Evolutionary conservation across 2,329 filamentous ascomycete species (phyloP).

Genomic region (Aspergillus versicolor): DNA sequence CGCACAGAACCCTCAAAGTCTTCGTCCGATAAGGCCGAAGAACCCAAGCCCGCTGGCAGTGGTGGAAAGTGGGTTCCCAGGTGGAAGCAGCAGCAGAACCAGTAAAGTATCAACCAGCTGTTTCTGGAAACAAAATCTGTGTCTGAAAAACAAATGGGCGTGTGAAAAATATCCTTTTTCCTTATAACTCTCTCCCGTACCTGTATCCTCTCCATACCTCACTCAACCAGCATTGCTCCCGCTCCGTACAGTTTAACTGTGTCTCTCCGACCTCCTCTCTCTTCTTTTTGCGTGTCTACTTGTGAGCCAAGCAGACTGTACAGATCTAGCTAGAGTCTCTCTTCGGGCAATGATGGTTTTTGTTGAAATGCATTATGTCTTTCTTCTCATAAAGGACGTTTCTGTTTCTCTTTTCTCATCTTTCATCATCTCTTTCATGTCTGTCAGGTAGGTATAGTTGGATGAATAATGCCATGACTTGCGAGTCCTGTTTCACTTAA

Average conservation of each 20-base stretch:
- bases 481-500: constrained; percentile 4
- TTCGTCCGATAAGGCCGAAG: constrained; percentile 27
- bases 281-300: neutral
- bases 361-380: constrained; percentile 15
- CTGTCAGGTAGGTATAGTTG: constrained; percentile 7
- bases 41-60: constrained; percentile 22
- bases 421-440: constrained; percentile 1
- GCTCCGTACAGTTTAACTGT: neutral
- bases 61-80: constrained; percentile 37
- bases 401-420: neutral
- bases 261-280: neutral
- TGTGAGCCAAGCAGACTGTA: constrained; percentile 10
- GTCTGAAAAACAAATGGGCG: constrained; percentile 7
- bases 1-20: constrained; percentile 22
- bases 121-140: constrained; percentile 12
- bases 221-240: neutral
- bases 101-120: constrained; percentile 21
- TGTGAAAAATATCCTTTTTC: constrained; percentile 14
- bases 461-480: constrained; percentile 10
- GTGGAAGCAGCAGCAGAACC: constrained; percentile 39
- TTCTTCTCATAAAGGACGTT: constrained; percentile 8
- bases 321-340: constrained; percentile 14
- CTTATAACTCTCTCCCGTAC: constrained; percentile 11
- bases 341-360: constrained; percentile 9
- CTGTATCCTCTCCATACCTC: constrained; percentile 1